Evolutionary conservation across 2,329 filamentous ascomycete genomes (phyloP), one percentile per base, ranked within the genome.

Genomic region (Colletotrichum phormii): DNA sequence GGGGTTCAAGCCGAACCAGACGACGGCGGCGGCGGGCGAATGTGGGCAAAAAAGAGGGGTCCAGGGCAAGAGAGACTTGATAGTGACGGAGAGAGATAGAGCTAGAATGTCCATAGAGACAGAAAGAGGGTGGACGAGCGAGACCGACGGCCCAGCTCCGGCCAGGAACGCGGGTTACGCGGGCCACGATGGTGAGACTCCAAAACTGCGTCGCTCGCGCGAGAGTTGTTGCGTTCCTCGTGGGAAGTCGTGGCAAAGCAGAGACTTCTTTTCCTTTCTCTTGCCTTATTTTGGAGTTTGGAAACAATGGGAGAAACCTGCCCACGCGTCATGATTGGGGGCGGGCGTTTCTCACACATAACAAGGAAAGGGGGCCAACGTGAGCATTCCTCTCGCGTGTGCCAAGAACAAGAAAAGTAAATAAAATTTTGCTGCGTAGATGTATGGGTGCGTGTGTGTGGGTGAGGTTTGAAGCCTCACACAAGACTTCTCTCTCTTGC

Each of bases 171-270:
- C 70, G 55, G 60, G 64, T 72, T 53, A 67, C 61, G 46, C 66
- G 70, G 46, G 49, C 31, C 15, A 15, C 13, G 37, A 53, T 70
- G 42, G 66, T 72, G 54, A 70, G 66, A 72, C 67, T 60, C 42
- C 37, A 8, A 33, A 22, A 22, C 54, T 72, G 49, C 46, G 60
- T 55, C 54, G 66, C 49, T 64, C 66, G 70, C 60, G 70, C 54
- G 46, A 72, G 46, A 64, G 26, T 49, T 72, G 35, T 70, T 49
- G 66, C 70, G 70, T 72, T 72, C 70, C 60, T 70, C 60, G 60
- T 70, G 70, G 60, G 24, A 46, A 58, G 54, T n/a, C 46, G 66
- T 72, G 70, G 66, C 60, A 51, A 64, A 31, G 29, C 33, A 58
- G 37, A 61, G 26, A 59, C 24, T 29, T 29, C 42, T 51, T 63